A percentile compares a stretch with the other conserved stretches of the same genome.
These are phyloP conservation scores for Synchytrium microbalum DNA, from an alignment of 371 early-diverging fungal genomes.

Conservation along the genomic window DNA sequence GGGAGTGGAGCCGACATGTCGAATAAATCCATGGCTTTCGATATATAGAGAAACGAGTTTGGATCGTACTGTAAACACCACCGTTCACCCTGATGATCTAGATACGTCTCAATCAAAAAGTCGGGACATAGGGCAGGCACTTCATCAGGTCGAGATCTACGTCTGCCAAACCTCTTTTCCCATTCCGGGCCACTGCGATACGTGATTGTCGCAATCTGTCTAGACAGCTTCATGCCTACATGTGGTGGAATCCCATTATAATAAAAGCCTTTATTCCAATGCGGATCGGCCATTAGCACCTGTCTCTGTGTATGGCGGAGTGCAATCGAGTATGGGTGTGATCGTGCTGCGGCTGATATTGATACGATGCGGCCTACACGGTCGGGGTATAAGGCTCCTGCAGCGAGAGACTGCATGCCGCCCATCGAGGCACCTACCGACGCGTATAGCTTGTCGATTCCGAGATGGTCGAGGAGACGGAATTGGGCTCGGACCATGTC, in stretches of 20 bases:
- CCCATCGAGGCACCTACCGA: slow-evolving; percentile 93
- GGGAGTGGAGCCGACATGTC: slow-evolving; percentile 52
- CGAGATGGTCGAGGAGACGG: slow-evolving; percentile 67
- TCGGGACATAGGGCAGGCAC: slow-evolving; percentile 84
- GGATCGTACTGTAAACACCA: slow-evolving; percentile 90
- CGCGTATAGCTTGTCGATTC: slow-evolving; percentile 75
- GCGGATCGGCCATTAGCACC: slow-evolving; percentile 88
- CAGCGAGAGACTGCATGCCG: slow-evolving; percentile 88
- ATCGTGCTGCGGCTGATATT: slow-evolving; percentile 87
- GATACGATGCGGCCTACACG: slow-evolving; percentile 70
- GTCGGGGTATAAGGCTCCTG: slow-evolving; percentile 74
- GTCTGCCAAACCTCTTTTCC: slow-evolving; percentile 89
- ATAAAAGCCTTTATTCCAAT: slow-evolving; percentile 90
- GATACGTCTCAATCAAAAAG: slow-evolving; percentile 88
- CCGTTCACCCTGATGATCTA: slow-evolving; percentile 91
- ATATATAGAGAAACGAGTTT: slow-evolving; percentile 87
- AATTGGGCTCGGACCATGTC: slow-evolving; percentile 95
- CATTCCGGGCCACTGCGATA: slow-evolving; percentile 96
- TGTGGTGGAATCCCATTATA: slow-evolving; percentile 86
- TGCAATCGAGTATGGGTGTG: slow-evolving; percentile 94
- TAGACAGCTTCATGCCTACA: slow-evolving; percentile 81
- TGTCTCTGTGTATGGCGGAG: slow-evolving; percentile 53
- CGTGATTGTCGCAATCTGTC: slow-evolving; percentile 38
- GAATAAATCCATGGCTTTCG: slow-evolving; percentile 97
- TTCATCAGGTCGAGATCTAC: slow-evolving; percentile 59